These are phyloP conservation scores for Ambrosia trifida DNA, from an alignment of 129 eudicot species.

Conservation along the genomic window DNA sequence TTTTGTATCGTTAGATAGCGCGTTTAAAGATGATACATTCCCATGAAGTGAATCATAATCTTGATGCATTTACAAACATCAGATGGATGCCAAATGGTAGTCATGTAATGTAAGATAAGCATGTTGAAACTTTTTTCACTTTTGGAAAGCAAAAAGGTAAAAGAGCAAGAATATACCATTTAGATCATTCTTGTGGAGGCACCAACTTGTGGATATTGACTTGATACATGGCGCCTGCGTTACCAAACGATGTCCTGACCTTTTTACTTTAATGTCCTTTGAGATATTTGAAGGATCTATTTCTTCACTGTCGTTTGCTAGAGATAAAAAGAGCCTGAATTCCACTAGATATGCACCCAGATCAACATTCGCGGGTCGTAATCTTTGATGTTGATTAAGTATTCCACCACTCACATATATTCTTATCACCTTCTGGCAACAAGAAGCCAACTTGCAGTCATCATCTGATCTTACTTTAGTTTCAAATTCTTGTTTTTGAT, in stretches of 20 bases:
- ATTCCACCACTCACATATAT: constrained; percentile 35
- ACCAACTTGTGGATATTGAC: constrained; percentile 14
- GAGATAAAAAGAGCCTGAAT: neutral
- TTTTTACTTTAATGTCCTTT: constrained; percentile 25
- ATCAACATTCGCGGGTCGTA: constrained; percentile 31
- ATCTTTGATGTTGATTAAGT: constrained; percentile 25
- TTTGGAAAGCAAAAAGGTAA: constrained; percentile 28
- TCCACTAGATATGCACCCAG: constrained; percentile 25
- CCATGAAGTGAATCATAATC: neutral
- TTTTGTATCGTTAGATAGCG: neutral
- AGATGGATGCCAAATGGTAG: constrained; percentile 13
- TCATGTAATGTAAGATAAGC: constrained; percentile 21
- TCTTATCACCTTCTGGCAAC: neutral
- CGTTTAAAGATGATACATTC: neutral
- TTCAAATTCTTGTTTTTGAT: neutral
- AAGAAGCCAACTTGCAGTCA: constrained; percentile 15
- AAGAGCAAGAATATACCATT: constrained; percentile 18
- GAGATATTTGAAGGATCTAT: constrained; percentile 25
- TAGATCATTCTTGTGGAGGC: constrained; percentile 20
- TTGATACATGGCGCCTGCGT: constrained; percentile 20
- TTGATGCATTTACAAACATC: constrained; percentile 2
- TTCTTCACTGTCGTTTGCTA: constrained; percentile 17
- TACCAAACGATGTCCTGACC: neutral
- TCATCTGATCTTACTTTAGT: neutral
- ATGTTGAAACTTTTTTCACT: constrained; percentile 28